These are phyloP conservation scores for Solanum hybrid DNA, from an alignment of 305 asterid species.

Conservation along the genomic window DNA sequence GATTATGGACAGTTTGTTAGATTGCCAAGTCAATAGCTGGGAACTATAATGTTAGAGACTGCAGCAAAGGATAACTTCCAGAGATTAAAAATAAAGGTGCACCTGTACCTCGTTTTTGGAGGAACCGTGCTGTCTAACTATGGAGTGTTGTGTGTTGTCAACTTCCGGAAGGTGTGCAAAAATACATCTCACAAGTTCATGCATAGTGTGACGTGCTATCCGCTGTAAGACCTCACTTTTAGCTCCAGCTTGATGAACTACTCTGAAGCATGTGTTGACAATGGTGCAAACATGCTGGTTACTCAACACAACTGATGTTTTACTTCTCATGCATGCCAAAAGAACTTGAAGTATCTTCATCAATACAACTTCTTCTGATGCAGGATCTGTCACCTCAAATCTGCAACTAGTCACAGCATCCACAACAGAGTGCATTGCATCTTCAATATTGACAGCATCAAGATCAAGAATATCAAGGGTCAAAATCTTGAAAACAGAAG, in stretches of 20 bases:
- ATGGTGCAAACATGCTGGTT: slow-evolving; percentile 94
- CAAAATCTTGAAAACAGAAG: slow-evolving; percentile 84
- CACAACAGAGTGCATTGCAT: slow-evolving; percentile 83
- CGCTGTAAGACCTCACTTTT: slow-evolving; percentile 89
- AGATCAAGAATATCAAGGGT: slow-evolving; percentile 74
- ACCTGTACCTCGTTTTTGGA: slow-evolving; percentile 49
- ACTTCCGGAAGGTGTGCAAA: slow-evolving; percentile 85
- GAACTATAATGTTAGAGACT: slow-evolving; percentile 1
- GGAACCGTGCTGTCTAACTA: slow-evolving; percentile 69
- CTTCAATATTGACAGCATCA: slow-evolving; percentile 61
- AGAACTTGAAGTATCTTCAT: slow-evolving; percentile 96
- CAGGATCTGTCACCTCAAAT: slow-evolving; percentile 92
- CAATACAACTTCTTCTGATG: slow-evolving; percentile 90
- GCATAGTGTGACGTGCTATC: slow-evolving; percentile 92
- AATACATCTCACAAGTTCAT: slow-evolving; percentile 87
- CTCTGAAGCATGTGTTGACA: slow-evolving; percentile 78
- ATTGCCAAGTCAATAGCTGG: not conserved
- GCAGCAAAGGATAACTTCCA: slow-evolving; percentile 4
- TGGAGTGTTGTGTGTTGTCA: slow-evolving; percentile 56
- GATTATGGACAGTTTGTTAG: not conserved
- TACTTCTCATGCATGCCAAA: slow-evolving; percentile 90
- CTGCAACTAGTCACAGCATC: slow-evolving; percentile 98
- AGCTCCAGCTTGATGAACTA: slow-evolving; percentile 91
- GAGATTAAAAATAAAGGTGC: slow-evolving; percentile 6
- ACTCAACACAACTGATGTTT: slow-evolving; percentile 78